phyloP scores from a whole-genome alignment of 331 rosid species.

The Cydonia oblonga region DNA sequence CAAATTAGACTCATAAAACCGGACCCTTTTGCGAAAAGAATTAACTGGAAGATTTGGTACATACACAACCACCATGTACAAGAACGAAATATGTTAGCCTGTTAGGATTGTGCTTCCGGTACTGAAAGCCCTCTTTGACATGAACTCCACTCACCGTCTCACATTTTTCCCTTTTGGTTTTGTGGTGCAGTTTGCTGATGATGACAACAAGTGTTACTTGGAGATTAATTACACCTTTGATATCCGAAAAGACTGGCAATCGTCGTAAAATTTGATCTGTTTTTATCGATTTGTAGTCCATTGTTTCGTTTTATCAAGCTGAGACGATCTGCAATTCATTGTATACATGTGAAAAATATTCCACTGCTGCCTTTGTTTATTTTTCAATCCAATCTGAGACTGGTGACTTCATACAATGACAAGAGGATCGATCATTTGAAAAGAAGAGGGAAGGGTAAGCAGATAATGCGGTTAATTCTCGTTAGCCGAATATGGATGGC shows the following conservation, averaged over 20 bases:
- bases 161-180: neutral
- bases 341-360: constrained; percentile 21
- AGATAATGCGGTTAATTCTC: too few relatives aligned
- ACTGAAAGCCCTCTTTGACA: neutral
- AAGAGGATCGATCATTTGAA: too few relatives aligned
- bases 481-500: too few relatives aligned
- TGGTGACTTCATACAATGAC: too few relatives aligned
- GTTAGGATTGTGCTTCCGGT: neutral
- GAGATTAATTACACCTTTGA: constrained; percentile 92
- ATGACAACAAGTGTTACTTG: constrained; percentile 87
- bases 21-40: too few relatives aligned
- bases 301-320: constrained; percentile 21
- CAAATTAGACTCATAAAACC: neutral
- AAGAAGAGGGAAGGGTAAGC: too few relatives aligned
- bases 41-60: too few relatives aligned
- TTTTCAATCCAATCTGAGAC: too few relatives aligned
- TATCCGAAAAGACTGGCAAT: constrained; percentile 77
- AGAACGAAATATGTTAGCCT: neutral
- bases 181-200: constrained; percentile 64
- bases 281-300: constrained; percentile 5
- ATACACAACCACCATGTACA: too few relatives aligned
- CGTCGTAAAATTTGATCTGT: constrained; percentile 3
- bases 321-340: constrained; percentile 28
- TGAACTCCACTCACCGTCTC: neutral
- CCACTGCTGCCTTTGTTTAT: neutral